These are phyloP conservation scores for Leccinum uliginosum DNA, from an alignment of 768 basidiomycete genomes.

Conservation along the genomic window DNA sequence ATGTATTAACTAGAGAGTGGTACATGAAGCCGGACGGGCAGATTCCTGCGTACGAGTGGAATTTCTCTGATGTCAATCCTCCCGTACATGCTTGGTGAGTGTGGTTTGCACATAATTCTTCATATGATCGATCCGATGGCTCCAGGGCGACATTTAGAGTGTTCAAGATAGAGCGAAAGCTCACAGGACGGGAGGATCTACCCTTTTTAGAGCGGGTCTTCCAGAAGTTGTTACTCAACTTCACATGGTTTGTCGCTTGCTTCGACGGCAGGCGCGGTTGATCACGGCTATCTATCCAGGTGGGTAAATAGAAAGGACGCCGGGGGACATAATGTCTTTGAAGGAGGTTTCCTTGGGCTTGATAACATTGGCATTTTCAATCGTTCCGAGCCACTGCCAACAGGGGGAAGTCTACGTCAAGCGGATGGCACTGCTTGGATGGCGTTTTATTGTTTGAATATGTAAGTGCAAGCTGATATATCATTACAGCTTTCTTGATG, in stretches of 20 bases:
- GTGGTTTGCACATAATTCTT: neutral
- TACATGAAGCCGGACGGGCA: conserved; percentile 99
- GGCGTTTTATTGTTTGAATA: conserved; percentile 98
- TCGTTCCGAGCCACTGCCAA: conserved; percentile 93
- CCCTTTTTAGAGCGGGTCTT: conserved; percentile 95
- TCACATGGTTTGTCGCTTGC: conserved; percentile 70
- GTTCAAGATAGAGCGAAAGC: conserved; percentile 98
- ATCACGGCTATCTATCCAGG: conserved; percentile 37
- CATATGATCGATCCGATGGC: neutral
- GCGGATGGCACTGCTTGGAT: conserved; percentile 99
- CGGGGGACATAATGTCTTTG: conserved; percentile 94
- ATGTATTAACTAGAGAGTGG: conserved; percentile 96
- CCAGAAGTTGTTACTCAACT: conserved; percentile 94
- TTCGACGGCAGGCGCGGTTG: neutral
- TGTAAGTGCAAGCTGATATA: conserved; percentile 45
- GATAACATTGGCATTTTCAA: conserved; percentile 99
- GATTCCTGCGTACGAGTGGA: conserved; percentile 99
- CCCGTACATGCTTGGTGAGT: conserved; percentile 95
- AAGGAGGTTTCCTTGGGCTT: conserved; percentile 95
- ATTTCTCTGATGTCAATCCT: conserved; percentile 97
- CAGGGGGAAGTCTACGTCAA: conserved; percentile 90
- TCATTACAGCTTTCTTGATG: conserved; percentile 1
- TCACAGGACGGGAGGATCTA: conserved; percentile 86
- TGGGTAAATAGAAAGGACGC: conserved; percentile 99
- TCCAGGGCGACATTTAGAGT: conserved; percentile 91